Conservation (phyloP, 163 green algal genomes). For the Prototheca wickerhamii region DNA sequence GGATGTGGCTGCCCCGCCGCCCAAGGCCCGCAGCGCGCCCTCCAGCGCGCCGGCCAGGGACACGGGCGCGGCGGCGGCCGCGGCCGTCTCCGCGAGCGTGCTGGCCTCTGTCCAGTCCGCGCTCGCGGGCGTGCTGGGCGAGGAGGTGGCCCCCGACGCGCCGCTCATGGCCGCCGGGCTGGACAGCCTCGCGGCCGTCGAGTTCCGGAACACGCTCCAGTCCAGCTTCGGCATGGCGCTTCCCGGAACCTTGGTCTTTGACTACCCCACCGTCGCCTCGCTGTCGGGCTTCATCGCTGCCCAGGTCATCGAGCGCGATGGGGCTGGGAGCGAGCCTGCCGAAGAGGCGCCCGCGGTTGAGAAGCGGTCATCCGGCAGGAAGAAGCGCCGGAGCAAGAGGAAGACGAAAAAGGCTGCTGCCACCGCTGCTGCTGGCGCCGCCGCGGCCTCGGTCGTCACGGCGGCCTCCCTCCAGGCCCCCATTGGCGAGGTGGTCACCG, state of each 20-base stretch:
- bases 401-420: no score
- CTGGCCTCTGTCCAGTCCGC: not conserved
- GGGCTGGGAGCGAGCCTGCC: no score
- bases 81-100: not conserved
- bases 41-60: no score
- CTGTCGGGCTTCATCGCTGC: conserved; percentile 34
- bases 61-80: not conserved
- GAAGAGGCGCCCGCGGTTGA: no score
- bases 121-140: conserved; percentile 10
- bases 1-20: conserved; percentile 15
- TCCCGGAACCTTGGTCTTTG: conserved; percentile 60
- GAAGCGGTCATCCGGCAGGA: no score
- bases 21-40: not conserved
- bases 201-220: conserved; percentile 54
- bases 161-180: conserved; percentile 74
- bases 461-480: not conserved
- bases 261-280: conserved; percentile 59
- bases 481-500: conserved; percentile 11
- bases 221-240: conserved; percentile 38
- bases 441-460: no score
- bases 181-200: conserved; percentile 57
- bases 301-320: not conserved
- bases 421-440: not conserved
- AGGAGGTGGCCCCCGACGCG: conserved; percentile 13
- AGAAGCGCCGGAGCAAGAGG: no score